phyloP scores from a whole-genome alignment of 495 filamentous ascomycete species.

The Gamarada debralockiae region DNA sequence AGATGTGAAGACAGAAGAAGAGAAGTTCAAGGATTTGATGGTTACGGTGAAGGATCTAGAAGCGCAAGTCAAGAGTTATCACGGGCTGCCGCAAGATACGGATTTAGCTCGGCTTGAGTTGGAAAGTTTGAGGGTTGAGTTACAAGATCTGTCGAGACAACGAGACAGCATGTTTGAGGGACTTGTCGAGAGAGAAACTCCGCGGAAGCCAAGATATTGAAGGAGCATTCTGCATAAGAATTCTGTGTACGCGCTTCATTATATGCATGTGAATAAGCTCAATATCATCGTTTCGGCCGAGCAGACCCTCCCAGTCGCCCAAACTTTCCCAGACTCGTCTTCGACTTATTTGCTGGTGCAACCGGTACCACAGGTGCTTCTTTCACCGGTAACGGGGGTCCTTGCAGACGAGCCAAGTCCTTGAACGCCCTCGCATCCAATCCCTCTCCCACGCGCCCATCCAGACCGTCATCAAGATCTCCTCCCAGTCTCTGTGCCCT shows the following conservation, averaged over 20 bases:
- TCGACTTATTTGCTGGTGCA: slow-evolving; percentile 48
- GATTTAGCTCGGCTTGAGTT: slow-evolving; percentile 63
- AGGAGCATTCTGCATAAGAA: neutral
- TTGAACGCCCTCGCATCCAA: slow-evolving; percentile 41
- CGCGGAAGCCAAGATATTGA: slow-evolving; percentile 33
- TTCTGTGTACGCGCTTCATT: slow-evolving; percentile 3
- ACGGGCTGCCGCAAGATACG: slow-evolving; percentile 65
- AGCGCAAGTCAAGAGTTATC: slow-evolving; percentile 53
- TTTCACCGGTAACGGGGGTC: slow-evolving; percentile 38
- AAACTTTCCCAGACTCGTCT: slow-evolving; percentile 64
- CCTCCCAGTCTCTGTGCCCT: slow-evolving; percentile 36
- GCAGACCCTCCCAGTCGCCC: slow-evolving; percentile 61
- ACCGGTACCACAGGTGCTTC: slow-evolving; percentile 31
- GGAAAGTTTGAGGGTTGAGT: slow-evolving; percentile 56
- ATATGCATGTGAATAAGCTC: neutral
- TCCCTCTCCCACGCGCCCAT: slow-evolving; percentile 30
- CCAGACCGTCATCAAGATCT: slow-evolving; percentile 27
- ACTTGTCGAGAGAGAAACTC: slow-evolving; percentile 48
- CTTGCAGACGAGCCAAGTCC: slow-evolving; percentile 29
- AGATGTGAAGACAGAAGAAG: slow-evolving; percentile 48
- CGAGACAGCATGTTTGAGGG: slow-evolving; percentile 70
- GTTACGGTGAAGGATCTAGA: slow-evolving; percentile 53
- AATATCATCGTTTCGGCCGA: slow-evolving; percentile 27
- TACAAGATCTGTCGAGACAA: slow-evolving; percentile 49
- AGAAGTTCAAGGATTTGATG: slow-evolving; percentile 45